These are phyloP conservation scores for Naematelia aurantialba DNA, from an alignment of 768 basidiomycete species.

Conservation along the genomic window DNA sequence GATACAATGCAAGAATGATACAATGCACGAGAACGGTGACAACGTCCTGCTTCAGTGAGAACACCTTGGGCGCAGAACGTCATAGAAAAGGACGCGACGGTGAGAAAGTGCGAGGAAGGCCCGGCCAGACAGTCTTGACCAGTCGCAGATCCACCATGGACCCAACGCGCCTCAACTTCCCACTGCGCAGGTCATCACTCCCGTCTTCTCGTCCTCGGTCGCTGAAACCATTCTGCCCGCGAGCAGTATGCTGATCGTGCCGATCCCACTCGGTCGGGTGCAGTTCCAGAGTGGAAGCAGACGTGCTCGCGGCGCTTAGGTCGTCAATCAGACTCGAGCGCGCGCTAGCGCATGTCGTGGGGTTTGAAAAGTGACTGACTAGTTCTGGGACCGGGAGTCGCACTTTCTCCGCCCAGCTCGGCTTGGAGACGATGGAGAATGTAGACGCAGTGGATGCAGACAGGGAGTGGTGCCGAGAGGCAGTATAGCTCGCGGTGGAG, in stretches of 20 bases:
- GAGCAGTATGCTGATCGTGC: not conserved
- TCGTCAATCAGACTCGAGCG: too few species aligned
- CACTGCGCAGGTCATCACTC: not conserved
- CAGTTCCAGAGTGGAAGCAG: too few species aligned
- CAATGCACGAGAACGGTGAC: too few species aligned
- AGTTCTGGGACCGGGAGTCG: not conserved
- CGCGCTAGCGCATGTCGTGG: not conserved
- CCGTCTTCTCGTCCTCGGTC: not conserved
- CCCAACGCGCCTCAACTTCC: not conserved
- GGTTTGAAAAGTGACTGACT: not conserved
- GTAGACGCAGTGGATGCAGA: not conserved
- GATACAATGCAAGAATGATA: too few species aligned
- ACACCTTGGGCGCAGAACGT: too few species aligned
- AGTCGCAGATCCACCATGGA: not conserved
- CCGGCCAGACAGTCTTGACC: not conserved
- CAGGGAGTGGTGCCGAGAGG: conserved; percentile 3
- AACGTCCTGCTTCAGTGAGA: too few species aligned
- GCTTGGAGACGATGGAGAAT: not conserved
- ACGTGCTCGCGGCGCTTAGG: too few species aligned
- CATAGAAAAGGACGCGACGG: too few species aligned
- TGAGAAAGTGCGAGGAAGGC: too few species aligned
- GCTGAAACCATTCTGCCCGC: not conserved
- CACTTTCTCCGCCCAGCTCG: not conserved
- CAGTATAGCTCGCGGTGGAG: conserved; percentile 20
- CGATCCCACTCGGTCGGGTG: too few species aligned